Evolutionary conservation across 2,329 filamentous ascomycete species (phyloP).

Genomic region (Colletotrichum salicis): DNA sequence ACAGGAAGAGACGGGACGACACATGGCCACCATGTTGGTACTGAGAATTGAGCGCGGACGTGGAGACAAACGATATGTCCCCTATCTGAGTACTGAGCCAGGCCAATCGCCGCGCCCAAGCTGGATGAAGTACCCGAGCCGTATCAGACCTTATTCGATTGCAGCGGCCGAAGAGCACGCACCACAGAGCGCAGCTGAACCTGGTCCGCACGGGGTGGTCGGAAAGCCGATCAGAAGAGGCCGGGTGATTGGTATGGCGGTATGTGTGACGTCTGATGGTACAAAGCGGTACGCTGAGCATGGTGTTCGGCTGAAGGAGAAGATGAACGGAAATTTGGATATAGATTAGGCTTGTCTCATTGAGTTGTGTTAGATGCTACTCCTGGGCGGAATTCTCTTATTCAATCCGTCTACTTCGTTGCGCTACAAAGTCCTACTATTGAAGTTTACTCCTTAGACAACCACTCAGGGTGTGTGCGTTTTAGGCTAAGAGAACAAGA

Average conservation of each 20-base stretch:
- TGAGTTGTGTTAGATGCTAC: neutral
- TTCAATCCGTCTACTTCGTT: too few relatives aligned
- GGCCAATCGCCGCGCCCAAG: neutral
- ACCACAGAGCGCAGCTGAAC: neutral
- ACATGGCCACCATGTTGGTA: neutral
- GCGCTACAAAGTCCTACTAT: too few relatives aligned
- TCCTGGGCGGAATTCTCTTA: neutral
- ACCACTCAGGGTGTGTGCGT: too few relatives aligned
- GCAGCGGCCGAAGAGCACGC: too few relatives aligned
- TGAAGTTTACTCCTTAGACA: too few relatives aligned
- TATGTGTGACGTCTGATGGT: neutral
- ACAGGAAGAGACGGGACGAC: neutral
- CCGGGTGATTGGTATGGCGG: neutral
- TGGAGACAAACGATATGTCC: too few relatives aligned
- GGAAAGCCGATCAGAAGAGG: neutral
- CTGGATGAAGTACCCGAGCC: neutral
- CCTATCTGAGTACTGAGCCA: too few relatives aligned
- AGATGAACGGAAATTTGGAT: neutral
- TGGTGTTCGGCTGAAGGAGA: neutral
- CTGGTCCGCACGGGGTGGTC: neutral
- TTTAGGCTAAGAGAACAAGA: too few relatives aligned
- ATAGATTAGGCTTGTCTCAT: neutral
- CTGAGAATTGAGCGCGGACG: neutral
- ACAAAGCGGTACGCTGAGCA: neutral
- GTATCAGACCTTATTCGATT: neutral